Base-by-base conservation (phyloP, 208 protist genomes). In the Trypanosoma conorhini region DNA sequence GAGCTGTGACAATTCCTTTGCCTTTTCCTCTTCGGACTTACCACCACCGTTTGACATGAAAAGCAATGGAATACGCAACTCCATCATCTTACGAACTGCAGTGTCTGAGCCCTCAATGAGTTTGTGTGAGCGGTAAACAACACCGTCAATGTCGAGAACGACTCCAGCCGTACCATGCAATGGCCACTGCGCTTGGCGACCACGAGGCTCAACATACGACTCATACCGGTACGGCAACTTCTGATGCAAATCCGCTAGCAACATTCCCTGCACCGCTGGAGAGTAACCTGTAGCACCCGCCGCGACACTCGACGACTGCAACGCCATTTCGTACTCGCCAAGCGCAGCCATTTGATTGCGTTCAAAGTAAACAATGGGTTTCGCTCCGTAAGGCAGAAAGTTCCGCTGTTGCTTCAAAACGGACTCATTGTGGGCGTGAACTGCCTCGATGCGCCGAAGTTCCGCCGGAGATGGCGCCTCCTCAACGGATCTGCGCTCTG, bases 91-190 rank as follows among this genome's bases (percentile, higher is more conserved):
- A 62, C 85, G 84, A 19, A 96, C 61, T 22, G 92, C 92, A 12
- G 58, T 75, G 58, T 92, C 87, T 21, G 87, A 73, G 13, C 89
- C 92, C 21, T 85, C 79, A 56, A 96, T 85, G 54, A 96, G 70
- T 22, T 86, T 72, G 21, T 77, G 62, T 48, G 84, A 81, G 44
- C 89, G 85, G 66, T 84, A 79, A 12, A 96, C 72, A 17, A 94
- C 89, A 26, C 92, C 92, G 59, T 96, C 89, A 38, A 96, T 82
- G 63, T 96, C 92, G 64, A 96, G 73, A 60, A 96, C 89, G 28
- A 95, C 59, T 8, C 85, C 92, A 19, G 80, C 80, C 0, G 82
- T 88, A 22, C 89, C 89, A 79, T 93, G 87, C 28, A 96, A 55
- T 9, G 92, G 92, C 87, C 87, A 96, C 26, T 64, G 69, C n/a